Conservation (phyloP, 257 asterid genomes). For the Nicotiana undulata region DNA sequence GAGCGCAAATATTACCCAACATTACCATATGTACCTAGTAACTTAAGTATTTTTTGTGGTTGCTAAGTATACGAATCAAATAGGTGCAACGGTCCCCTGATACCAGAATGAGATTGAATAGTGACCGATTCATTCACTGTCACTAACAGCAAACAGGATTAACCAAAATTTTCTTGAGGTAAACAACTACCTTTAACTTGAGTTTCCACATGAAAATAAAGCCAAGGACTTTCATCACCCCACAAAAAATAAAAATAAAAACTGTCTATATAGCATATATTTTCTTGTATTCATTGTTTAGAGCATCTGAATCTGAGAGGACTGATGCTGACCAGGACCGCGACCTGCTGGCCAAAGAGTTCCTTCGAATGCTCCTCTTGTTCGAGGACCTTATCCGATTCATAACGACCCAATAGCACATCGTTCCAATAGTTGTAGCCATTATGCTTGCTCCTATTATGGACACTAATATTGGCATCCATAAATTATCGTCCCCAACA, state of each 20-base stretch:
- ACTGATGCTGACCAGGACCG: conserved; percentile 40
- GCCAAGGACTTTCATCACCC: not conserved
- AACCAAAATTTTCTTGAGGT: not conserved
- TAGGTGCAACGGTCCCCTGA: no score
- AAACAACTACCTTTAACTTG: not conserved
- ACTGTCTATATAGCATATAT: conserved; percentile 62
- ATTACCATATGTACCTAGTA: no score
- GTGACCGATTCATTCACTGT: no score
- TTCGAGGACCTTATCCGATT: conserved; percentile 26
- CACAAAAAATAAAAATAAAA: not conserved
- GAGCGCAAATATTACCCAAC: no score
- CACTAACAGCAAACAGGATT: not conserved
- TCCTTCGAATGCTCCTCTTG: conserved; percentile 27
- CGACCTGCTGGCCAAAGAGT: conserved; percentile 24
- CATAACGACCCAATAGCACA: conserved; percentile 45
- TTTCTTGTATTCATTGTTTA: conserved; percentile 53
- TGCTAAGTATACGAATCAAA: no score
- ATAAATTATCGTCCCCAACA: conserved; percentile 25
- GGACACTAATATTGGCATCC: conserved; percentile 41
- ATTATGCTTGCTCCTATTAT: conserved; percentile 32
- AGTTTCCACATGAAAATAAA: not conserved
- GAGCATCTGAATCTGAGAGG: conserved; percentile 49
- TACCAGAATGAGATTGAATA: no score
- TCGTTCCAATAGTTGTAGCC: conserved; percentile 35
- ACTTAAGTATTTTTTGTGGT: no score